phyloP scores from a whole-genome alignment of 306 rosid genomes.

The Senna tora region DNA sequence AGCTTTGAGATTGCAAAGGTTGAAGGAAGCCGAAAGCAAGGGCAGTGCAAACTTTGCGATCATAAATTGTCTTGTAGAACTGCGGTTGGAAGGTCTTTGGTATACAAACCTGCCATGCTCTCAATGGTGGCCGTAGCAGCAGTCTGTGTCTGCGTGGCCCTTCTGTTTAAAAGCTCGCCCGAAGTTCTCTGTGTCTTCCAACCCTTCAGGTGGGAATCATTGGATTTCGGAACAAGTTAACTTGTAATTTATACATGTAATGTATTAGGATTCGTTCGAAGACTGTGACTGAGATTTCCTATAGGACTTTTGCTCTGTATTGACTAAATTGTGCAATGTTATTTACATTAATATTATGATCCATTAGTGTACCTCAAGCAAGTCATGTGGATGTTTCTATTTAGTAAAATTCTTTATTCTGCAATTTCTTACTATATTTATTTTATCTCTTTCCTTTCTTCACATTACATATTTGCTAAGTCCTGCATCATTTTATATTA shows the following conservation, averaged over 20 bases:
- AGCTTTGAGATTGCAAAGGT: constrained; percentile 64
- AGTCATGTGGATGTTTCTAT: constrained; percentile 32
- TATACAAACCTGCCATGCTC: constrained; percentile 88
- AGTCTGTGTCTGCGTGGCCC: constrained; percentile 94
- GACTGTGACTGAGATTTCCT: constrained; percentile 42
- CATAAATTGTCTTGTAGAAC: constrained; percentile 55
- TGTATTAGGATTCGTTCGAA: constrained; percentile 39
- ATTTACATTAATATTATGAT: constrained; percentile 22
- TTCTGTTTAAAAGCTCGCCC: constrained; percentile 88
- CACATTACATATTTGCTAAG: no score
- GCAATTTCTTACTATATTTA: no score
- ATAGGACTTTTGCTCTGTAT: constrained; percentile 40
- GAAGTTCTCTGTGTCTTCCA: constrained; percentile 81
- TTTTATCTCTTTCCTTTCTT: no score
- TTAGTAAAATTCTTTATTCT: not conserved
- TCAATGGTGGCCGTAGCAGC: constrained; percentile 93
- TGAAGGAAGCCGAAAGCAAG: constrained; percentile 37
- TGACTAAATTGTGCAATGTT: constrained; percentile 35
- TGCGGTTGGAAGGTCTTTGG: constrained; percentile 57
- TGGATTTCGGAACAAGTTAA: constrained; percentile 71
- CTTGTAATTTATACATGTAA: constrained; percentile 33
- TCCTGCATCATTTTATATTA: no score
- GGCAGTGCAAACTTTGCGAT: constrained; percentile 65
- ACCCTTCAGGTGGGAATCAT: constrained; percentile 91
- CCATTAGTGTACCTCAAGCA: constrained; percentile 28